These are phyloP conservation scores for Naganishia vishniacii DNA, from an alignment of 768 basidiomycete genomes.

Conservation along the genomic window DNA sequence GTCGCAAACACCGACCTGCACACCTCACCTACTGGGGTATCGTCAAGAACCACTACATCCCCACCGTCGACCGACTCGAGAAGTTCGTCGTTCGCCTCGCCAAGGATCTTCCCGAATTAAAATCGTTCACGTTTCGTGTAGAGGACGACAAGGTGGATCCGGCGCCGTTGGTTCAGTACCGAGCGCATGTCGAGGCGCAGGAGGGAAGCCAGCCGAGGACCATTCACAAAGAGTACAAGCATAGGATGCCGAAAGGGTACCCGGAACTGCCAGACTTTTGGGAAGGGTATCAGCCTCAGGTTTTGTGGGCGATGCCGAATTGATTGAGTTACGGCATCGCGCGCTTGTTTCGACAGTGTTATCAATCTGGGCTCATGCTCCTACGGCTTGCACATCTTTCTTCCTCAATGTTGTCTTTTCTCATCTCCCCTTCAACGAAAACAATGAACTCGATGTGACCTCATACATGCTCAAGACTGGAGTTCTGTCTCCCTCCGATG, in stretches of 20 bases:
- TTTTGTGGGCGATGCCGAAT: neutral
- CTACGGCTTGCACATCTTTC: no score
- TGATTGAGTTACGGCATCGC: no score
- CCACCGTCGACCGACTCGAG: neutral
- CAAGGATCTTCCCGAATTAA: neutral
- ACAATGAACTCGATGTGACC: no score
- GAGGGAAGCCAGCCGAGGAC: neutral
- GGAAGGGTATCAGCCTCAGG: neutral
- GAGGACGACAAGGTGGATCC: slow-evolving; percentile 1
- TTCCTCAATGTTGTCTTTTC: no score
- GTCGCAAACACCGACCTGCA: neutral
- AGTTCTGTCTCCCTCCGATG: no score
- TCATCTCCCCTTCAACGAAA: no score
- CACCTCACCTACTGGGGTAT: neutral
- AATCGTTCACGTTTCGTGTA: neutral
- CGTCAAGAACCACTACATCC: slow-evolving; percentile 2
- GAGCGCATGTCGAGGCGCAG: neutral
- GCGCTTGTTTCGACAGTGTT: no score
- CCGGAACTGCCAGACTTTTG: neutral
- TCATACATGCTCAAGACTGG: no score
- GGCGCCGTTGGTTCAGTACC: neutral
- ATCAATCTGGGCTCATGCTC: no score
- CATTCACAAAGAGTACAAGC: neutral
- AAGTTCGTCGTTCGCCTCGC: neutral
- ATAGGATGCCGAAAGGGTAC: neutral